Evolutionary conservation across 345 rosid species (phyloP), one percentile per base, ranked within the genome.

Genomic region (Linum lewisii): DNA sequence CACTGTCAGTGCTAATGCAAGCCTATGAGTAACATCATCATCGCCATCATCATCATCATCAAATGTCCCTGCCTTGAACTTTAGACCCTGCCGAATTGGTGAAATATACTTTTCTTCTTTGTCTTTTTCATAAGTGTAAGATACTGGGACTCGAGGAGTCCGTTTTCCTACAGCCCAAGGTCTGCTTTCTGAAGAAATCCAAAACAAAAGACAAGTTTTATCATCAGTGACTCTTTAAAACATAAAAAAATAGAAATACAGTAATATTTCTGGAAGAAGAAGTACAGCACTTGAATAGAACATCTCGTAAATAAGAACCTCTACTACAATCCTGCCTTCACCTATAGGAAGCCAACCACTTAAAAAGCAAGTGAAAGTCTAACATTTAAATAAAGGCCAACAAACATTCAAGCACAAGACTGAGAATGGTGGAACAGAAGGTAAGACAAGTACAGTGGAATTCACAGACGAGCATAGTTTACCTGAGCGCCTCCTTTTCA

Each of bases 101-200:
- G 90, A 76, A 68, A 77, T 60, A 73, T 70, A 82, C 60, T 71
- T 81, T 63, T 75, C 79, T 24, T 66, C 71, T 58, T 57, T 72
- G 67, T 71, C 83, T 74, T 79, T 87, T 57, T 81, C 83, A 64
- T 38, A 72, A 59, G 84, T 62, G 77, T 64, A 74, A 57, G 85
- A 68, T 72, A 84, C 78, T 54, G 91, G 88, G 57, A 87, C 81
- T 63, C 95, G 82, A 63, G 95, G 95, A 55, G 88, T 87, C 79
- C 95, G 77, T 81, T 82, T 87, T 45, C 91, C 95, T 73, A 87
- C 91, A 63, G 88, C 88, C 69, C 91, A 88, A 24, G 91, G 84
- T 75, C 74, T 65, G 73, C 78, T 81, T 69, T 75, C 95, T 87
- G 72, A 45, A 72, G 59, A 66, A 65, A 68, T 60, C 21, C 47